Base-by-base conservation (phyloP, 192 early-diverging fungal species). In the Lobosporangium transversale region DNA sequence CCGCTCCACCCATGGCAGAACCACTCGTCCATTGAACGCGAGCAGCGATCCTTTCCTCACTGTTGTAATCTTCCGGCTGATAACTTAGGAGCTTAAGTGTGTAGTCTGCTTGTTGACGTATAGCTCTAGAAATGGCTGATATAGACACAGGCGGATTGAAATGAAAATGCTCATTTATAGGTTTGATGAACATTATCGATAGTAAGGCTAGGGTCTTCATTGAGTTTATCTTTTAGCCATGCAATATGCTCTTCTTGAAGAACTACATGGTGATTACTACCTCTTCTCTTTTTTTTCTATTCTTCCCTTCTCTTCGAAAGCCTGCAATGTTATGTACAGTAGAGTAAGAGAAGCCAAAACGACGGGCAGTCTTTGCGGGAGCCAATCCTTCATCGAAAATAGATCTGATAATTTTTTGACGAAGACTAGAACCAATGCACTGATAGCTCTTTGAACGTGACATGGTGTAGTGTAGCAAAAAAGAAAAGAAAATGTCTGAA, bases 61-160 rank as follows among this genome's bases (percentile, higher is more conserved):
- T 47, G 21, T 62, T 51, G 33, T 62, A 50, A 36, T 33, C 36
- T 29, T 62, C 59, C 26, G 48, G 47, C 23, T 62, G 45, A 14
- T 21, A 42, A 30, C 47, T 62, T 47, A 62, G 48, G 1, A 62
- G 59, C 59, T 50, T 62, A 47, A 51, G 59, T 18, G 47, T 62
- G 31, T 51, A 62, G 32, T 44, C 21, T 14, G 59, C 50, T 30
- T 50, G 48, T 23, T 50, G 35, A 14, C 14, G 7, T 7, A 40
- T 40, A 14, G 37, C 37, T 14, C 14, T 40, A 14, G 7, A 10
- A 7, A 40, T 14, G 14, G 37, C 14, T 10, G 8, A 14, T 40
- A 7, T 7, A 10, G 37, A 7, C 7, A 40, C 8, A 14, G 37
- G 37, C 7, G 37, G 37, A 7, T 40, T 7, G 37, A 40, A 10